Evolutionary conservation across 2,329 filamentous ascomycete species (phyloP), one percentile per base, ranked within the genome.

Genomic region (Venturia aucupariae): DNA sequence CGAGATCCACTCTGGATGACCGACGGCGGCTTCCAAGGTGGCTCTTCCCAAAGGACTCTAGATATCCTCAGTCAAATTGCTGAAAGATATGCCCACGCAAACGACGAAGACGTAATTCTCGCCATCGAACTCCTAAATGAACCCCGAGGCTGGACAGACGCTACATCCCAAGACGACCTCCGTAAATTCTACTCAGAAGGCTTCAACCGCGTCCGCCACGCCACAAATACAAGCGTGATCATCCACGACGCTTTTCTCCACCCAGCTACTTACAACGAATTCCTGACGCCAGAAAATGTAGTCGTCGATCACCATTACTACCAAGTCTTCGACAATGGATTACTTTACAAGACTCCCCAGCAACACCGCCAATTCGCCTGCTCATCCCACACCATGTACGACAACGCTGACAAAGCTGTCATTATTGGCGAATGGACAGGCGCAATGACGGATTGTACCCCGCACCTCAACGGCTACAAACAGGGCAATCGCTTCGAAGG

Each of bases 371-470:
- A 80, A 65, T 74, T 76, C 35, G 84, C 83, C 62, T 89, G 86
- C 75, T 78, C 77, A 62, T 81, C 82, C 68, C 79, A 78, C 2
- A 71, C 73, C 2, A 70, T 74, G 8, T 84, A 84, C 65, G 72
- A 74, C 7, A 76, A 78, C 39, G 77, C 79, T 5, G 85, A 89
- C 72, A 88, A 89, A 72, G 86, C 83, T 80, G 81, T 83, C n/a
- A 77, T 89, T 64, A 81, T 87, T 5, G 87, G 87, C 51, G 87
- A 90, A 72, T 89, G 86, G 86, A 84, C 82, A 1, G 86, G 80
- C 27, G 86, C 86, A 17, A 82, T 88, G 79, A 89, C 86, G 2
- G 83, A 85, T 70, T 83, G 82, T 68, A 81, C 82, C 13, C 72
- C 72, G 39, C 77, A 75, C 51, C 75, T 81, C 60, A 81, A 81